A percentile compares a stretch with the other conserved stretches of the same genome.
Evolutionary conservation across 2,329 filamentous ascomycete species (phyloP).

Genomic region (Sclerotinia spermophila): DNA sequence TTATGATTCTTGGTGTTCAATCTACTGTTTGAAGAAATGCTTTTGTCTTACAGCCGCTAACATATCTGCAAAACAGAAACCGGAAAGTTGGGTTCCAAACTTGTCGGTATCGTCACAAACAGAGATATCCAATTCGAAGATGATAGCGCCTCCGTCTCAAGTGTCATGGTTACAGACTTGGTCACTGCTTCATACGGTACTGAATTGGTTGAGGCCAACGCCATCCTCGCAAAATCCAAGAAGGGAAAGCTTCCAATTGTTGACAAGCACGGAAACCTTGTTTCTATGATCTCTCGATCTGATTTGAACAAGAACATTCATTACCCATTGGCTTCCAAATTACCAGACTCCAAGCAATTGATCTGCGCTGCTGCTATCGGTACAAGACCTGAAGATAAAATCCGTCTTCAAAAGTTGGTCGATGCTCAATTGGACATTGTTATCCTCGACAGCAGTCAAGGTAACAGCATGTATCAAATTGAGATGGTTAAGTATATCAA

Average conservation of each 20-base stretch:
- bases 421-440: conserved; percentile 95
- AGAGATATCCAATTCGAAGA: conserved; percentile 97
- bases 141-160: conserved; percentile 66
- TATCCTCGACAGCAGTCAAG: conserved; percentile 92
- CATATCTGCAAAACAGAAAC: conserved; percentile 57
- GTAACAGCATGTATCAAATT: conserved; percentile 97
- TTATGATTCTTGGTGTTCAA: conserved; percentile 40
- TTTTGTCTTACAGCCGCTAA: conserved; percentile 39
- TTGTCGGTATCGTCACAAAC: conserved; percentile 95
- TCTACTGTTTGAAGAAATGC: conserved; percentile 12
- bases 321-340: conserved; percentile 94
- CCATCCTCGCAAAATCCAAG: conserved; percentile 89
- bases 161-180: conserved; percentile 94
- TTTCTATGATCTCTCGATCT: conserved; percentile 89
- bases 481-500: conserved; percentile 98
- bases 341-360: conserved; percentile 94
- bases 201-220: conserved; percentile 83
- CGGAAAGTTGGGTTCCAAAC: conserved; percentile 90
- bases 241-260: conserved; percentile 97
- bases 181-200: conserved; percentile 83
- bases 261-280: conserved; percentile 76
- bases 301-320: conserved; percentile 98
- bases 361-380: conserved; percentile 94
- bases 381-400: conserved; percentile 89
- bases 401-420: conserved; percentile 78